Percentiles rank a stretch among this genome's conserved stretches.
Evolutionary conservation across 1,284 basidiomycete genomes (phyloP).

Genomic region (Ustilago bromivora): DNA sequence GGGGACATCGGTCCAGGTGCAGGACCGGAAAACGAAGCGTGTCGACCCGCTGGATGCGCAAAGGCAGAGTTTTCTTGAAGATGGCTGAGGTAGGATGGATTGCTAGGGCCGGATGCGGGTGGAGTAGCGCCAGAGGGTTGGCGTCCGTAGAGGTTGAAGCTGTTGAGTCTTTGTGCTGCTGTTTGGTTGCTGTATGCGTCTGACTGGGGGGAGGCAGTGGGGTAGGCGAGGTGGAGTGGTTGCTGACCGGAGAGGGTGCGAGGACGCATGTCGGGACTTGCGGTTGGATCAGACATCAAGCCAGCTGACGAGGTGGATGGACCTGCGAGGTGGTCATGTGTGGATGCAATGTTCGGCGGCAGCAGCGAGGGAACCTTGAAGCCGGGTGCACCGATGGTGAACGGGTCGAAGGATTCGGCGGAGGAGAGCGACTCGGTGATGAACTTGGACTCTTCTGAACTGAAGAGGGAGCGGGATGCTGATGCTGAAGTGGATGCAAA

Average conservation of each 20-base stretch:
- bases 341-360: slow-evolving; percentile 51
- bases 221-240: slow-evolving; percentile 5
- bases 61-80: slow-evolving; percentile 17
- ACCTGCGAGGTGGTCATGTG: slow-evolving; percentile 23
- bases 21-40: slow-evolving; percentile 32
- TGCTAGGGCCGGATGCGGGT: slow-evolving; percentile 17
- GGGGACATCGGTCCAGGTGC: slow-evolving; percentile 14
- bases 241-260: slow-evolving; percentile 26
- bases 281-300: background rate
- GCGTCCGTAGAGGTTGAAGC: slow-evolving; percentile 44
- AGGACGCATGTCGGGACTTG: slow-evolving; percentile 22
- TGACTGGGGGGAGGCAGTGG: slow-evolving; percentile 17
- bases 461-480: slow-evolving; percentile 51
- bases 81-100: slow-evolving; percentile 23
- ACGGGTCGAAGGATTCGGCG: slow-evolving; percentile 61
- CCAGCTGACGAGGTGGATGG: slow-evolving; percentile 7
- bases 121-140: slow-evolving; percentile 28
- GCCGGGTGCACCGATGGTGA: slow-evolving; percentile 59
- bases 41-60: slow-evolving; percentile 20
- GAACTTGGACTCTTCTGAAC: slow-evolving; percentile 58
- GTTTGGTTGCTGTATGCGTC: slow-evolving; percentile 12
- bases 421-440: slow-evolving; percentile 58
- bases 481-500: slow-evolving; percentile 11
- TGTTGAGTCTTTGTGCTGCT: slow-evolving; percentile 28
- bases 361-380: slow-evolving; percentile 61